Evolutionary conservation across 2,329 filamentous ascomycete genomes (phyloP).

Genomic region (Ceratocystis papillata): DNA sequence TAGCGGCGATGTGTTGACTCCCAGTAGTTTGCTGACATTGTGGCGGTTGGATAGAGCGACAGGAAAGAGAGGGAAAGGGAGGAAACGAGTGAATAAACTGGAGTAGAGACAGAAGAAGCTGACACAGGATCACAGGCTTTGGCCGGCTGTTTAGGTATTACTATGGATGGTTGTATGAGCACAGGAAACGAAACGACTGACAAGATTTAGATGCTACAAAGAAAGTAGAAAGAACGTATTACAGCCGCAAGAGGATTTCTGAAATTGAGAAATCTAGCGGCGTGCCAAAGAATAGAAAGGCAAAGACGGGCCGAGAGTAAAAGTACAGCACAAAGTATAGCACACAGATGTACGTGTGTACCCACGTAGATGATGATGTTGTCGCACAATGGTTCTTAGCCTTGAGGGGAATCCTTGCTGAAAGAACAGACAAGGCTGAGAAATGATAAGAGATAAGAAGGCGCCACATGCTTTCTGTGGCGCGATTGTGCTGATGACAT

Average conservation of each 20-base stretch:
- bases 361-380: not conserved
- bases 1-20: conserved; percentile 79
- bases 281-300: too few species aligned
- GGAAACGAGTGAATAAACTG: not conserved
- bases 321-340: too few species aligned
- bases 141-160: not conserved
- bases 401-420: too few species aligned
- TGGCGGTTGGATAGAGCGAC: not conserved
- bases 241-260: not conserved
- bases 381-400: not conserved
- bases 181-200: not conserved
- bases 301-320: too few species aligned
- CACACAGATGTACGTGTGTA: too few species aligned
- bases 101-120: not conserved
- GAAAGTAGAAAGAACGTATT: not conserved
- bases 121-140: not conserved
- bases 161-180: not conserved
- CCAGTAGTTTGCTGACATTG: conserved; percentile 95
- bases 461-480: not conserved
- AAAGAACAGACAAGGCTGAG: not conserved
- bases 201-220: not conserved
- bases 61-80: not conserved
- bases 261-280: not conserved
- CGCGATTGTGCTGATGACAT: not conserved
- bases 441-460: not conserved